Evolutionary conservation across 192 early-diverging fungal species (phyloP), one percentile per base, ranked within the genome.

Genomic region (Coemansia sp.): DNA sequence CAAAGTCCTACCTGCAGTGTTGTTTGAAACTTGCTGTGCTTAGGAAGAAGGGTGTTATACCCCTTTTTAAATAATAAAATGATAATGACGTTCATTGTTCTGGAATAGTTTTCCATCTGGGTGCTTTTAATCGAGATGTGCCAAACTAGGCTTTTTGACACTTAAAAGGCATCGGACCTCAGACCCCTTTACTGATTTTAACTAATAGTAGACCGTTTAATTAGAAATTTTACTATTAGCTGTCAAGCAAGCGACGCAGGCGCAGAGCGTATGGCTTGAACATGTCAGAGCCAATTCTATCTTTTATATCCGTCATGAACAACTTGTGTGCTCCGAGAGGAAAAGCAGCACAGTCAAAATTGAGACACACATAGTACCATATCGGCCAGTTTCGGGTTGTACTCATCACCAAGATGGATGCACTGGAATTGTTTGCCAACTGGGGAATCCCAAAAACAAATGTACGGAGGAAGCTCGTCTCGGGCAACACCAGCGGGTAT

Each of bases 21-120:
- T 7, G 7, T 32, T 2, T 2, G 7, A 32, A 32, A 7, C 29
- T 32, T 32, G 29, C 2, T 32, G 29, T 7, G 2, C 29, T 7
- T 4, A 32, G 29, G 29, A 4, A 7, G 3, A 32, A 7, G 29
- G 29, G 7, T 4, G 29, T 32, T 4, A 4, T 32, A 32, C n/a
- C 7, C 7, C 66, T 93, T 92, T 80, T 90, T 92, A 64, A 91
- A 93, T 44, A 82, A 93, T 62, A 91, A n/a, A n/a, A n/a, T n/a
- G n/a, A n/a, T n/a, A 27, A 21, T 8, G 10, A 14, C 14, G 17
- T 22, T 21, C 44, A 22, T 14, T 48, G 44, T 48, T 21, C 44
- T 29, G 73, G 67, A 6, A 56, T 70, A 38, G 63, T 76, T 21
- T 76, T 67, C 24, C 67, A 67, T 2, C 73, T 67, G 9, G 67